Evolutionary conservation across 345 rosid species (phyloP).

Genomic region (Salix purpurea): DNA sequence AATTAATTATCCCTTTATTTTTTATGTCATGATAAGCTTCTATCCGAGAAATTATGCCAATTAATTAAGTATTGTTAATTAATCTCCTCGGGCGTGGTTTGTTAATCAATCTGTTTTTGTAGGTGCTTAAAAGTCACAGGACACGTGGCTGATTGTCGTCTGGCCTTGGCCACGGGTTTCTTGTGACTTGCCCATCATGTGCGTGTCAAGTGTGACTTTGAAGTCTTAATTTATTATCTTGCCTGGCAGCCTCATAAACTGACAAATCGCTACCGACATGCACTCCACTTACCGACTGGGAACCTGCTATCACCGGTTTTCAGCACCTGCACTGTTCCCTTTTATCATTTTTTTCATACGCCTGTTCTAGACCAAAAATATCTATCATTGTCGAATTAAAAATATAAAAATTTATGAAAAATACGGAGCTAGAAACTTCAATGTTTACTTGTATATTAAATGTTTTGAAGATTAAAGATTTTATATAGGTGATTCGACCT

Average conservation of each 20-base stretch:
- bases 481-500: too few species aligned
- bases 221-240: background rate
- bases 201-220: conserved; percentile 39
- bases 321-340: too few species aligned
- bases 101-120: too few species aligned
- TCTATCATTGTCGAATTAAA: background rate
- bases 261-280: background rate
- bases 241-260: background rate
- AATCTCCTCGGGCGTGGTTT: background rate
- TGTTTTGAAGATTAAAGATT: too few species aligned
- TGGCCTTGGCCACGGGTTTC: conserved; percentile 32
- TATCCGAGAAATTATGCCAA: too few species aligned
- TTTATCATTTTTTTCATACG: background rate
- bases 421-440: too few species aligned
- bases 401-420: background rate
- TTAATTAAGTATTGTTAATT: too few species aligned
- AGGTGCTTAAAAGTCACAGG: background rate
- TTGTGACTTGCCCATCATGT: conserved; percentile 30
- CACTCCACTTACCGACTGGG: conserved; percentile 5
- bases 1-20: too few species aligned
- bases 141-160: background rate
- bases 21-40: too few species aligned
- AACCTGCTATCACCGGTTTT: conserved; percentile 19
- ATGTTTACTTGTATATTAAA: too few species aligned
- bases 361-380: too few species aligned